A percentile compares a stretch with the other conserved stretches of the same genome.
phyloP scores from a whole-genome alignment of 768 basidiomycete species.

The Sarcomyxa edulis region DNA sequence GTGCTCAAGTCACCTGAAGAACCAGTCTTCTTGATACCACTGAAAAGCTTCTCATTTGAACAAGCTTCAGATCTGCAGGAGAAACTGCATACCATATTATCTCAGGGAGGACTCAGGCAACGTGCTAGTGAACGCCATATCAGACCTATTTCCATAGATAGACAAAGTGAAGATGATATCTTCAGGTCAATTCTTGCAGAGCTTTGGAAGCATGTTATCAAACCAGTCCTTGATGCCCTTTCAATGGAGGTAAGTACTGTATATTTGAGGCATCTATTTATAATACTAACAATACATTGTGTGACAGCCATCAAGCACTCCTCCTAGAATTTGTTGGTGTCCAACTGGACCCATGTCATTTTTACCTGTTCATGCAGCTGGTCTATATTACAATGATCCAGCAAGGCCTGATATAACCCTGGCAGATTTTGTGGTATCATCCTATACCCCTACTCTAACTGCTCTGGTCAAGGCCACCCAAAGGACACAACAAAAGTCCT shows the following conservation, averaged over 20 bases:
- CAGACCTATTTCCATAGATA: not conserved
- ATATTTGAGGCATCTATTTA: too few species aligned
- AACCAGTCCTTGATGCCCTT: conserved; percentile 7
- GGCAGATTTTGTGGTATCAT: conserved; percentile 13
- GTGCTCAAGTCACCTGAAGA: conserved; percentile 8
- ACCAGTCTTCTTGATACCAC: conserved; percentile 9
- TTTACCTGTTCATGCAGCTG: conserved; percentile 16
- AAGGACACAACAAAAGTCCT: not conserved
- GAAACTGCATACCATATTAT: not conserved
- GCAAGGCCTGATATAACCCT: not conserved
- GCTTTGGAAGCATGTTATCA: conserved; percentile 3
- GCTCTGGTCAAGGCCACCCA: conserved; percentile 1
- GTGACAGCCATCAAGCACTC: not conserved
- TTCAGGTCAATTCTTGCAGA: conserved; percentile 3
- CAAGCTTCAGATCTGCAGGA: conserved; percentile 6
- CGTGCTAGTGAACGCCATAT: not conserved
- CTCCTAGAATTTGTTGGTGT: conserved; percentile 13
- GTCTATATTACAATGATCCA: conserved; percentile 5
- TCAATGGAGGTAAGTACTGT: conserved; percentile 3
- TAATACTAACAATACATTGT: not conserved
- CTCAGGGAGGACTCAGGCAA: not conserved
- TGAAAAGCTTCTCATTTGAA: conserved; percentile 10
- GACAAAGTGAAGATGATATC: not conserved
- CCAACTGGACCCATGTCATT: conserved; percentile 10
- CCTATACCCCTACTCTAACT: conserved; percentile 11